A percentile compares a stretch with the other conserved stretches of the same genome.
Evolutionary conservation across 495 filamentous ascomycete species (phyloP).

Genomic region (Penicillium samsonianum): DNA sequence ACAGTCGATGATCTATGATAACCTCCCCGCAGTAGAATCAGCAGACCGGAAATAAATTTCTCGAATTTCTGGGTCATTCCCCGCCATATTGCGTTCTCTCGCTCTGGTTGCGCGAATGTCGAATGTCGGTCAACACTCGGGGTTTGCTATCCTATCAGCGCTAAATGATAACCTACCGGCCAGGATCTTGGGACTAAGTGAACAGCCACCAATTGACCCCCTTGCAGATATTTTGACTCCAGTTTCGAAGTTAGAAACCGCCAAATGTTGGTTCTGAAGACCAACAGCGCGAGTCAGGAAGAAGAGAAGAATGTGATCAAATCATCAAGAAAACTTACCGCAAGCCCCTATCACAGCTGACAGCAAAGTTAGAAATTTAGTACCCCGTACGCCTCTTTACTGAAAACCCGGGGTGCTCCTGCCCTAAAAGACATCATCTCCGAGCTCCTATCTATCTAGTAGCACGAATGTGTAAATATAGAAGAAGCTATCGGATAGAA

Average conservation of each 20-base stretch:
- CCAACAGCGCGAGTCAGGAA: neutral
- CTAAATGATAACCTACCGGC: neutral
- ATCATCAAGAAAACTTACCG: neutral
- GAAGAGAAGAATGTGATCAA: neutral
- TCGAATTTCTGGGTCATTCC: neutral
- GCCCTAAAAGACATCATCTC: conserved; percentile 6
- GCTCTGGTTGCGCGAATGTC: conserved; percentile 2
- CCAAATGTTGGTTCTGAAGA: neutral
- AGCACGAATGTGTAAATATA: neutral
- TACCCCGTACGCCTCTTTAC: neutral
- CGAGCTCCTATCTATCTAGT: conserved; percentile 5
- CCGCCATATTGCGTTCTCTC: neutral
- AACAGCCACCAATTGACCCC: conserved; percentile 2
- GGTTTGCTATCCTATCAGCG: conserved; percentile 7
- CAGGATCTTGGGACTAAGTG: neutral
- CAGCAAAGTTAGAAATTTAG: neutral
- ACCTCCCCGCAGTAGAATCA: neutral
- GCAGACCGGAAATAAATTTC: conserved; percentile 2
- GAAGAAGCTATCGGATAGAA: neutral
- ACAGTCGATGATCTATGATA: neutral
- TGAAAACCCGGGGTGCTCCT: neutral
- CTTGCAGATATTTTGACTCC: conserved; percentile 12
- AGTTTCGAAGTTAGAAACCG: neutral
- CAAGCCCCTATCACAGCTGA: neutral
- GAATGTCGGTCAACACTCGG: conserved; percentile 14